phyloP scores from a whole-genome alignment of 305 asterid genomes.

The Nicotiana rustica region DNA sequence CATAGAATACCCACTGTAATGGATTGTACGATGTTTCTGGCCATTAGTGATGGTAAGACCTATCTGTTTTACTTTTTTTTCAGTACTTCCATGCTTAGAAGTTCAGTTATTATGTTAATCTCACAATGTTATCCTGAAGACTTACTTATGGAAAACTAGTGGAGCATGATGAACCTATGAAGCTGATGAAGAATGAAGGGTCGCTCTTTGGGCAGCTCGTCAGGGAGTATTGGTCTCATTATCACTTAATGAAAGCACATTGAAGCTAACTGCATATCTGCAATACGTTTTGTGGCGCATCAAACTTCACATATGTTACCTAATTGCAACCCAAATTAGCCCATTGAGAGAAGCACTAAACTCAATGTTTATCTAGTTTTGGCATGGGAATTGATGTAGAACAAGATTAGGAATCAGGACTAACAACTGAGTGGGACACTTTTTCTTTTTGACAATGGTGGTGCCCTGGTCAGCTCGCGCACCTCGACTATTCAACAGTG shows the following conservation, averaged over 20 bases:
- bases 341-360: not conserved
- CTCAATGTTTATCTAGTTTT: not conserved
- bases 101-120: not conserved
- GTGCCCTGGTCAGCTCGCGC: not conserved
- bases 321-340: not conserved
- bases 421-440: not conserved
- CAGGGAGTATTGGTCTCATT: slow-evolving; percentile 82
- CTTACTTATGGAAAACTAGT: slow-evolving; percentile 60
- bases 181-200: slow-evolving; percentile 71
- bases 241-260: slow-evolving; percentile 52
- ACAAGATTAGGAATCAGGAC: not conserved
- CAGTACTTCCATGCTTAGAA: not conserved
- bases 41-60: slow-evolving; percentile 80
- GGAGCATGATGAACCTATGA: slow-evolving; percentile 82
- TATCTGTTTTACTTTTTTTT: slow-evolving; percentile 18
- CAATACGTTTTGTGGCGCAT: not conserved
- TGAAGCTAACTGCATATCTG: not conserved
- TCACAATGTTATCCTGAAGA: not conserved
- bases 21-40: slow-evolving; percentile 91
- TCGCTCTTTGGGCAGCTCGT: slow-evolving; percentile 82
- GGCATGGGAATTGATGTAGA: not conserved
- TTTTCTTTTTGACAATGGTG: not conserved
- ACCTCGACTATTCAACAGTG: not conserved
- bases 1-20: slow-evolving; percentile 92
- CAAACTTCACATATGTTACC: not conserved